Base-by-base conservation (phyloP, 192 early-diverging fungal genomes). In the Ramicandelaber brevisporus region DNA sequence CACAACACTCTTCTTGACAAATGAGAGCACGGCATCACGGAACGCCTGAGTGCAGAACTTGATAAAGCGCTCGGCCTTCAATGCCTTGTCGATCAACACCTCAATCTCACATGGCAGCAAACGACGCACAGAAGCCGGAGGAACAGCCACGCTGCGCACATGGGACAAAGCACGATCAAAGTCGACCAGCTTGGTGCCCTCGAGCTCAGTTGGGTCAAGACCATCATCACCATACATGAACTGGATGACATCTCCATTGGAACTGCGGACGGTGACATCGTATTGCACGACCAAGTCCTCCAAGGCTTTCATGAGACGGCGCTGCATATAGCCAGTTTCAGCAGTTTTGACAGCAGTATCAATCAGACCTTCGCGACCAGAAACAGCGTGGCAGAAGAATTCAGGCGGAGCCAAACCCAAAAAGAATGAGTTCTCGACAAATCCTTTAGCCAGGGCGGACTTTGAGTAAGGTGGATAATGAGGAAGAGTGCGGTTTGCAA, bases 311-410 rank as follows among this genome's bases (percentile, higher is more conserved):
- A 87, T 85, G 20, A 98, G 57, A 48, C 86, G 79, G 27, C 87
- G 63, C 48, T 81, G 78, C 87, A 92, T 93, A 49, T 93, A 93
- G 25, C 93, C 93, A 3, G 93, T 99, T 57, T 99, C 93, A 14
- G 93, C 93, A 28, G 93, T 99, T 43, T 99, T 99, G 46, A 99
- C 93, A 27, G 93, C 93, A 4, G 93, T 96, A 59, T 99, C 93
- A 21, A 99, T 86, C 32, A 99, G 63, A 55, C 93, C 93, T 70
- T 99, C 93, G 58, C 93, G 84, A 48, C 93, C 93, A 26, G 90
- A 93, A 8, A 93, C 78, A 32, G 90, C 93, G 58, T 99, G 93
- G 66, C 96, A 99, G 31, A 99, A 57, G 53, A 99, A 99, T 48
- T 99, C 93, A 1, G 82, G 73, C 3, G 93, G 89, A 6, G 78